These are phyloP conservation scores for Microascus cirrosus DNA, from an alignment of 2,329 filamentous ascomycete genomes.

Conservation along the genomic window DNA sequence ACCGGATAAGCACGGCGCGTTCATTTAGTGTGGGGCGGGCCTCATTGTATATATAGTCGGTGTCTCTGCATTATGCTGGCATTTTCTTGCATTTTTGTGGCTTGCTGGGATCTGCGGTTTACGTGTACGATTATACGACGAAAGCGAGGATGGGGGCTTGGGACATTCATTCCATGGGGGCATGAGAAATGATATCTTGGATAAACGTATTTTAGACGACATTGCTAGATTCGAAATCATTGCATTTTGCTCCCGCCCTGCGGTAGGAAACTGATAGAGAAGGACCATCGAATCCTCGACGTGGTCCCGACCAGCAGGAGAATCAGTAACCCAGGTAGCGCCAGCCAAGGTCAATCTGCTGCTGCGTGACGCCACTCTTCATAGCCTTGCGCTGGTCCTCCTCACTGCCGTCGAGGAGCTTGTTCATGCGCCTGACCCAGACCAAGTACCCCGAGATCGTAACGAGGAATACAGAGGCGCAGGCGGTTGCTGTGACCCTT, in stretches of 20 bases:
- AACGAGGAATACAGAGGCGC: slow-evolving; percentile 9
- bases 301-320: too few relatives aligned
- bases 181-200: not conserved
- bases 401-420: slow-evolving; percentile 9
- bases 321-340: slow-evolving; percentile 13
- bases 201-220: not conserved
- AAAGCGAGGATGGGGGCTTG: not conserved
- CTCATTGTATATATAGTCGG: not conserved
- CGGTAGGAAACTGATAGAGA: too few relatives aligned
- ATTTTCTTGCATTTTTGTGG: not conserved
- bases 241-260: too few relatives aligned
- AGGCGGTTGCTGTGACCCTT: slow-evolving; percentile 5
- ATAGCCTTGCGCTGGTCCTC: slow-evolving; percentile 10
- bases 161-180: not conserved
- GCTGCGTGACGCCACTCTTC: slow-evolving; percentile 13
- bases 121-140: slow-evolving; percentile 1
- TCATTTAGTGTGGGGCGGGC: not conserved
- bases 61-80: not conserved
- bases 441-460: slow-evolving; percentile 12
- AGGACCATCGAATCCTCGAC: too few relatives aligned
- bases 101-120: not conserved
- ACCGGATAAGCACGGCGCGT: not conserved
- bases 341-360: slow-evolving; percentile 15
- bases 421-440: slow-evolving; percentile 11
- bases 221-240: not conserved